A percentile compares a stretch with the other conserved stretches of the same genome.
Conservation (phyloP, 2,329 filamentous ascomycete species). For the Corynespora cassiicola region DNA sequence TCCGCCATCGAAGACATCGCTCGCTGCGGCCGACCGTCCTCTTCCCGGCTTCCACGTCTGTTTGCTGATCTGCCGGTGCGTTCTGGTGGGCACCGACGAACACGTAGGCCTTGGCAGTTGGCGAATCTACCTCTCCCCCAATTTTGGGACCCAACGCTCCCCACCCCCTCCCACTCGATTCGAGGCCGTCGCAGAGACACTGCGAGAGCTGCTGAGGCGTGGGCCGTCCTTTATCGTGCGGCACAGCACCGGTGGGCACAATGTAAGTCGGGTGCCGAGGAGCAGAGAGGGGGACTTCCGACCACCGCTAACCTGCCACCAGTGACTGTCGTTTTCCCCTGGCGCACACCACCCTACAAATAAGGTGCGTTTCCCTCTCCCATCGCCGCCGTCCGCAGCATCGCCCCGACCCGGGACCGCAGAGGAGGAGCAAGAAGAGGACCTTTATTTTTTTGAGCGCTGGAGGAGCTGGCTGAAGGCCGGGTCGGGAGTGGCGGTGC, state of each 20-base stretch:
- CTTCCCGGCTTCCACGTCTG: conserved; percentile 8
- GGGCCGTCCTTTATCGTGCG: conserved; percentile 9
- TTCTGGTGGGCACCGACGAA: conserved; percentile 34
- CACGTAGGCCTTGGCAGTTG: conserved; percentile 43
- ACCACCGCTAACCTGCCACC: conserved; percentile 40
- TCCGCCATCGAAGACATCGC: conserved; percentile 16
- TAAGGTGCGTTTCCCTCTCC: conserved; percentile 36
- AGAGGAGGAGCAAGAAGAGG: conserved; percentile 1
- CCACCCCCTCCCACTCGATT: conserved; percentile 19
- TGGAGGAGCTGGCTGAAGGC: too few relatives aligned
- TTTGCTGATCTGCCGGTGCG: conserved; percentile 22
- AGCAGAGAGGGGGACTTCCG: conserved; percentile 34
- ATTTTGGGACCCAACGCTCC: conserved; percentile 31
- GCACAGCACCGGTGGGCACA: conserved; percentile 19
- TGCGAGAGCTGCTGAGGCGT: conserved; percentile 17
- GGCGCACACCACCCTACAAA: conserved; percentile 33
- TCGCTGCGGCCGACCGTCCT: conserved; percentile 5
- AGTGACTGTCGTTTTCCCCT: conserved; percentile 33
- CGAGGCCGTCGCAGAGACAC: conserved; percentile 11
- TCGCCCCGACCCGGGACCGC: too few relatives aligned
- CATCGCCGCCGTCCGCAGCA: conserved; percentile 11
- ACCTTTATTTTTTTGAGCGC: background rate
- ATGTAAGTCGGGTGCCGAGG: conserved; percentile 32
- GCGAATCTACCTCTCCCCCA: conserved; percentile 40
- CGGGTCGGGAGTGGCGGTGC: conserved; percentile 4